Evolutionary conservation across 73 alveolate species (phyloP).

Genomic region (Diophrys appendiculata): DNA sequence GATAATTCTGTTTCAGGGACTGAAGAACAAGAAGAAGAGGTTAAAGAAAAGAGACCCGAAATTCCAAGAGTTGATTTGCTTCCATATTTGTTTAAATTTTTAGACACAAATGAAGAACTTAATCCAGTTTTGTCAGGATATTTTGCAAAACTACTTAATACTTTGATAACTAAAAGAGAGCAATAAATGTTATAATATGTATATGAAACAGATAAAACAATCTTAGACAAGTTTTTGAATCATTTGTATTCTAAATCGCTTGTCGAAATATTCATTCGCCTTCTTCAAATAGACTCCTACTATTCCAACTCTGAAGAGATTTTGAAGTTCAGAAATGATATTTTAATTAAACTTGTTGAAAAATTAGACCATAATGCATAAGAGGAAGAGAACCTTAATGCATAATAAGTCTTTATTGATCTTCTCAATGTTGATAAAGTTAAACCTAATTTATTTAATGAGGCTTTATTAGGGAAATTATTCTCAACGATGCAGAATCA

Average conservation of each 20-base stretch:
- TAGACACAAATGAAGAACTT: conserved; percentile 30
- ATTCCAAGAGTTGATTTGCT: conserved; percentile 39
- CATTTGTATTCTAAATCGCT: conserved; percentile 34
- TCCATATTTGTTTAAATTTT: conserved; percentile 33
- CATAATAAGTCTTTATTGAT: too few relatives aligned
- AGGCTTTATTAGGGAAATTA: too few relatives aligned
- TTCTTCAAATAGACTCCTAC: too few relatives aligned
- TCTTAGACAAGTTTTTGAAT: neutral
- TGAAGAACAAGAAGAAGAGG: neutral
- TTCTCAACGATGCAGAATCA: too few relatives aligned
- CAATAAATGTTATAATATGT: neutral
- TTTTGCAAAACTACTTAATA: conserved; percentile 50
- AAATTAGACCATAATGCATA: too few relatives aligned
- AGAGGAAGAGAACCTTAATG: too few relatives aligned
- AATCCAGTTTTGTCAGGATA: conserved; percentile 63
- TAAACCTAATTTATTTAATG: too few relatives aligned
- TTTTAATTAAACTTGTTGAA: too few relatives aligned
- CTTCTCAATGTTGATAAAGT: too few relatives aligned
- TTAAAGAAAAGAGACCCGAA: too few relatives aligned
- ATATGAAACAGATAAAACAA: neutral
- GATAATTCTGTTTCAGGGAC: neutral
- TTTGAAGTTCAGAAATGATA: too few relatives aligned
- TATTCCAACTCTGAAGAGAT: too few relatives aligned
- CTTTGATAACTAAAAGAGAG: conserved; percentile 34
- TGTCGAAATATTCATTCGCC: conserved; percentile 36